Base-by-base conservation (phyloP, 306 rosid genomes). In the Gynostemma pentaphyllum region DNA sequence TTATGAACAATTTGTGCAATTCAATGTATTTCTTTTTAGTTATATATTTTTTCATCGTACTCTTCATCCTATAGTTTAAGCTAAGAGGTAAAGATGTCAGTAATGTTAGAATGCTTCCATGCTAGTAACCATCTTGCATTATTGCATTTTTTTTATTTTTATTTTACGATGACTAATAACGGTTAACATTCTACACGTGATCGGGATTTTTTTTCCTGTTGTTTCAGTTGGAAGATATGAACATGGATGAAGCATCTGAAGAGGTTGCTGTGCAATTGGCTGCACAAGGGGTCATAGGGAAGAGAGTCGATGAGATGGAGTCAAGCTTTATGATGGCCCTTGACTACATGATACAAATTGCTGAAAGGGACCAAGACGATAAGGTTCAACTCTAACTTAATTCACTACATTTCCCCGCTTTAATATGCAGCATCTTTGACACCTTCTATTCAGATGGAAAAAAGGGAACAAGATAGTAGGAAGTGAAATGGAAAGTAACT, bases 301-400 rank as follows among this genome's bases (percentile, higher is more conserved):
- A 85, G 81, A 85, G 98, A 73, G 96, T 91, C 41, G 96, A 91
- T 82, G 76, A 87, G 80, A 91, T 91, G 98, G 96, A 91, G 57
- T 76, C 92, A 0, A 82, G 88, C 73, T 91, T 88, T 70, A 91
- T 91, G 83, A 74, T 88, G 90, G 96, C 94, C 42, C 80, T 91
- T 46, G 98, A 88, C 76, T 91, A 80, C 83, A 91, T 91, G 98
- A 91, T 85, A 68, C 82, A 83, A 70, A 87, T 79, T 64, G 88
- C 95, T 59, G 88, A 91, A 51, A 72, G 73, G 44, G 96, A 91
- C 78, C 85, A 82, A 45, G 98, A 88, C 66, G 92, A 91, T 13
- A 91, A 83, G 95, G 98, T 85, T 29, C 67, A 1, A 2, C 74
- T 75, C 63, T 64, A 26, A 9, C 23, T 45, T 63, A 9, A 7